Evolutionary conservation across 2,329 filamentous ascomycete species (phyloP).

Genomic region (Cadophora gregata): DNA sequence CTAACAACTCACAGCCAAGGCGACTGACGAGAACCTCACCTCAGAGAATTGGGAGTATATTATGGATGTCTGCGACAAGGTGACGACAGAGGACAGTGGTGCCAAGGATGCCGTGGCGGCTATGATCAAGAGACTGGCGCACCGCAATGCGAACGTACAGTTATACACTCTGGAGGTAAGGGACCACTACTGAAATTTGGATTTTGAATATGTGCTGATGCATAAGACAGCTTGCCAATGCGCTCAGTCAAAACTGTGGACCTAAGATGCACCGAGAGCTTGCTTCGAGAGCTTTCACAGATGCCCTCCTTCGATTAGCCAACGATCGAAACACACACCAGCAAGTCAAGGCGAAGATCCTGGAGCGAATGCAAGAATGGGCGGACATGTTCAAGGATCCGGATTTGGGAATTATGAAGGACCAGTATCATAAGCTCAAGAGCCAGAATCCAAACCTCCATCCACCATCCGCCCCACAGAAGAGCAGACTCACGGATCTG

Average conservation of each 20-base stretch:
- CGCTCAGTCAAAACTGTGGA: conserved; percentile 75
- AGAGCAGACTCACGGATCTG: conserved; percentile 86
- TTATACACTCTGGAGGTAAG: conserved; percentile 72
- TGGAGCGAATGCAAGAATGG: conserved; percentile 97
- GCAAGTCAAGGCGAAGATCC: conserved; percentile 95
- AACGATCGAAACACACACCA: conserved; percentile 95
- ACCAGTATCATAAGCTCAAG: conserved; percentile 89
- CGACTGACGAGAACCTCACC: conserved; percentile 95
- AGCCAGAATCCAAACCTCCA: conserved; percentile 85
- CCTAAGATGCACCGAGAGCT: conserved; percentile 72
- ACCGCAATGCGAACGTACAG: conserved; percentile 80
- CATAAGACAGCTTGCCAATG: conserved; percentile 65
- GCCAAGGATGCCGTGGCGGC: conserved; percentile 73
- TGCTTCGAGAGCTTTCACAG: conserved; percentile 79
- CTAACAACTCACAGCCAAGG: conserved; percentile 62
- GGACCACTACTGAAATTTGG: background rate
- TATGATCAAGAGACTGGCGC: conserved; percentile 75
- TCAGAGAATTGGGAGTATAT: conserved; percentile 71
- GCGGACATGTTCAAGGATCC: conserved; percentile 92
- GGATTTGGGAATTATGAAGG: conserved; percentile 96
- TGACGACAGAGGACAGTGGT: conserved; percentile 49
- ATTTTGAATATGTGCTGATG: conserved; percentile 29
- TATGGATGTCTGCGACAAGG: conserved; percentile 52
- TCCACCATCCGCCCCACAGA: conserved; percentile 89
- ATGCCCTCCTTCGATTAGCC: conserved; percentile 87